These are phyloP conservation scores for Daldinia eschscholtzii DNA, from an alignment of 2,329 filamentous ascomycete species.

Conservation along the genomic window DNA sequence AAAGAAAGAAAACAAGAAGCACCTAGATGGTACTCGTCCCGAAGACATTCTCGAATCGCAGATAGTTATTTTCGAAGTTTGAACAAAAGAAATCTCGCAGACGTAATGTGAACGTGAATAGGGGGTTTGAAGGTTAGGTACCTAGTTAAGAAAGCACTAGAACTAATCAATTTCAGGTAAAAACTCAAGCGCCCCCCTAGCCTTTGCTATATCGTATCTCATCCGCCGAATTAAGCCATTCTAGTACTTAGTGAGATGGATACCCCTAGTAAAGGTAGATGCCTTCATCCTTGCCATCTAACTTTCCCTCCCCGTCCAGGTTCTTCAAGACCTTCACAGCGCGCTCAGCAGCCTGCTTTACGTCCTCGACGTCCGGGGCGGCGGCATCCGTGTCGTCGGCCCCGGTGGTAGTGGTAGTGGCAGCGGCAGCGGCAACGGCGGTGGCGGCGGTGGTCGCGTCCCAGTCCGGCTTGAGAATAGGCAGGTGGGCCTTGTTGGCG, in stretches of 20 bases:
- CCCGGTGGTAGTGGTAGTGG: not conserved
- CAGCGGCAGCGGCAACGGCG: not conserved
- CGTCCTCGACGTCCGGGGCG: conserved; percentile 31
- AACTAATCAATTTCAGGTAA: not conserved
- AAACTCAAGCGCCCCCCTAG: too few relatives aligned
- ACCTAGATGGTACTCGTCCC: not conserved
- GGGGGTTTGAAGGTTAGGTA: too few relatives aligned
- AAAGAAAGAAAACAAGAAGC: not conserved
- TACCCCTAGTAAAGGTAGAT: conserved; percentile 29
- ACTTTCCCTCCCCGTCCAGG: conserved; percentile 45
- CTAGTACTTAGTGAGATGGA: too few relatives aligned
- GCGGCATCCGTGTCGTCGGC: not conserved
- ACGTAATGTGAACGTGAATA: not conserved
- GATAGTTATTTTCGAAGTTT: not conserved
- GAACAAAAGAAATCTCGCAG: not conserved
- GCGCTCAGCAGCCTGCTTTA: conserved; percentile 8
- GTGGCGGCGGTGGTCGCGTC: not conserved
- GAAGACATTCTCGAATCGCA: not conserved
- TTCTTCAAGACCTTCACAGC: conserved; percentile 46
- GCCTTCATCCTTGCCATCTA: conserved; percentile 27
- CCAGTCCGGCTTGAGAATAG: conserved; percentile 30
- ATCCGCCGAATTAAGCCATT: too few relatives aligned
- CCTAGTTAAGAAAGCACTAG: not conserved
- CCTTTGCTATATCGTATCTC: not conserved
- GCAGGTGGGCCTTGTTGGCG: not conserved